A percentile compares a stretch with the other conserved stretches of the same genome.
Evolutionary conservation across 2,329 filamentous ascomycete species (phyloP).

Genomic region (Cladophialophora immunda): DNA sequence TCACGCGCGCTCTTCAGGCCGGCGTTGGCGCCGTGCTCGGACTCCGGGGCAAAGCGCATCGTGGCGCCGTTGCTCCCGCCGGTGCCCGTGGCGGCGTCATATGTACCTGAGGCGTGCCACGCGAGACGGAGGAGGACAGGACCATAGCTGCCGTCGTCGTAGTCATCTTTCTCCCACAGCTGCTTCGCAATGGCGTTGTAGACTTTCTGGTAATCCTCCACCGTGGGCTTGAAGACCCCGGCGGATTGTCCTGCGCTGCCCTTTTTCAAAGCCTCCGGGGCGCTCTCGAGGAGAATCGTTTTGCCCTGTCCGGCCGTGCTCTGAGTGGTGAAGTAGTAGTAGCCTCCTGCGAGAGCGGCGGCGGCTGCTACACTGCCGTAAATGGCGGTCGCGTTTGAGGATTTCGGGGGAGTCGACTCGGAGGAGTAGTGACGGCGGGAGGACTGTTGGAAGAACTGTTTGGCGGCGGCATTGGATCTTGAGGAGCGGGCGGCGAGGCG

Average conservation of each 20-base stretch:
- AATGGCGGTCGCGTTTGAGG: slow-evolving; percentile 60
- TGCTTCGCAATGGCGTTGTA: slow-evolving; percentile 84
- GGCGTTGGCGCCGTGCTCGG: slow-evolving; percentile 91
- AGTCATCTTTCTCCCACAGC: slow-evolving; percentile 89
- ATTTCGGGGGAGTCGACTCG: slow-evolving; percentile 64
- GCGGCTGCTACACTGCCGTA: slow-evolving; percentile 66
- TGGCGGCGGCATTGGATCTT: slow-evolving; percentile 63
- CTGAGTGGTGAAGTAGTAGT: slow-evolving; percentile 60
- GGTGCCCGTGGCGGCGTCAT: slow-evolving; percentile 84
- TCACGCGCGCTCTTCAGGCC: slow-evolving; percentile 85
- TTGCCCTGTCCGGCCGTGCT: slow-evolving; percentile 41
- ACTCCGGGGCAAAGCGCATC: slow-evolving; percentile 93
- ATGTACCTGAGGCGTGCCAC: slow-evolving; percentile 95
- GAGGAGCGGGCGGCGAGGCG: slow-evolving; percentile 62
- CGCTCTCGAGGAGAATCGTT: slow-evolving; percentile 1
- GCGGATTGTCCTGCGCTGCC: slow-evolving; percentile 48
- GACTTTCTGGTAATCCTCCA: slow-evolving; percentile 93
- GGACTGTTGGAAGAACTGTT: slow-evolving; percentile 76
- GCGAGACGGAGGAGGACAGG: slow-evolving; percentile 89
- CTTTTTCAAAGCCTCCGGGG: slow-evolving; percentile 52
- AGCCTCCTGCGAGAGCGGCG: slow-evolving; percentile 72
- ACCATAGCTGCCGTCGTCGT: slow-evolving; percentile 95
- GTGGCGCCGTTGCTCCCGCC: slow-evolving; percentile 96
- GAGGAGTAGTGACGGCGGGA: slow-evolving; percentile 83
- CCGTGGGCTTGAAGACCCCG: slow-evolving; percentile 74